Percentiles rank a stretch among this genome's conserved stretches.
phyloP scores from a whole-genome alignment of 495 filamentous ascomycete species.

The Neurospora hispaniola region DNA sequence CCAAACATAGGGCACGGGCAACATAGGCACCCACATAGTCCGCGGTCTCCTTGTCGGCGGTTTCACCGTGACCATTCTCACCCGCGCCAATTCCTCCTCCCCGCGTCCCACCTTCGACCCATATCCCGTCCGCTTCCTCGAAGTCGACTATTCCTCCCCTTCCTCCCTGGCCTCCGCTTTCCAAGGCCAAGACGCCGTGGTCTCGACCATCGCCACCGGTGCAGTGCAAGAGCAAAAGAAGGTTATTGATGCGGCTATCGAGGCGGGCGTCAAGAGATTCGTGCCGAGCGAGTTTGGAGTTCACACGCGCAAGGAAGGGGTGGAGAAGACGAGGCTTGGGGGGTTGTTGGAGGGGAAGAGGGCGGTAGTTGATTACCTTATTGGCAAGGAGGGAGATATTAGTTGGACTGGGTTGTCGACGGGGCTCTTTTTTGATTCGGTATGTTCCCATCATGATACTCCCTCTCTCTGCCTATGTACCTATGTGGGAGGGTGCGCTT shows the following conservation, averaged over 20 bases:
- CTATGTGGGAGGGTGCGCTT: no score
- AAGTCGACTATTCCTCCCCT: constrained; percentile 45
- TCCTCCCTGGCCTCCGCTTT: constrained; percentile 13
- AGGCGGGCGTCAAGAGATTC: constrained; percentile 50
- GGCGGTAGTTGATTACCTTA: constrained; percentile 36
- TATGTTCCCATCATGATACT: constrained; percentile 8
- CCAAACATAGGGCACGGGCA: constrained; percentile 41
- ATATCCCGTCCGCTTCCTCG: constrained; percentile 26
- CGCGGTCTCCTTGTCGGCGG: constrained; percentile 40
- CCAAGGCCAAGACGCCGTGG: constrained; percentile 44
- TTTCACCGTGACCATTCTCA: constrained; percentile 50
- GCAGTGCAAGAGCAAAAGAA: constrained; percentile 30
- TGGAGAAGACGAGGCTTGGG: constrained; percentile 22
- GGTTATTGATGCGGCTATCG: constrained; percentile 50
- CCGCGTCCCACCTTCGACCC: constrained; percentile 18
- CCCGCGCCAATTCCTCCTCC: constrained; percentile 33
- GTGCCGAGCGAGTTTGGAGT: constrained; percentile 56
- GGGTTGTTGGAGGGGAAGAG: constrained; percentile 41
- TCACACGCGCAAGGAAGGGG: constrained; percentile 26
- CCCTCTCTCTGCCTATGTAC: no score
- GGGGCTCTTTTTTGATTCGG: constrained; percentile 43
- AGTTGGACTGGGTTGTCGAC: constrained; percentile 41
- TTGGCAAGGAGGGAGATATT: constrained; percentile 27
- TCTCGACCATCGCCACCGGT: constrained; percentile 36
- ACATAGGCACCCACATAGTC: constrained; percentile 47